Percentiles rank a stretch among this genome's conserved stretches.
These are phyloP conservation scores for Podaxis sp. DNA, from an alignment of 768 basidiomycete species.

Conservation along the genomic window DNA sequence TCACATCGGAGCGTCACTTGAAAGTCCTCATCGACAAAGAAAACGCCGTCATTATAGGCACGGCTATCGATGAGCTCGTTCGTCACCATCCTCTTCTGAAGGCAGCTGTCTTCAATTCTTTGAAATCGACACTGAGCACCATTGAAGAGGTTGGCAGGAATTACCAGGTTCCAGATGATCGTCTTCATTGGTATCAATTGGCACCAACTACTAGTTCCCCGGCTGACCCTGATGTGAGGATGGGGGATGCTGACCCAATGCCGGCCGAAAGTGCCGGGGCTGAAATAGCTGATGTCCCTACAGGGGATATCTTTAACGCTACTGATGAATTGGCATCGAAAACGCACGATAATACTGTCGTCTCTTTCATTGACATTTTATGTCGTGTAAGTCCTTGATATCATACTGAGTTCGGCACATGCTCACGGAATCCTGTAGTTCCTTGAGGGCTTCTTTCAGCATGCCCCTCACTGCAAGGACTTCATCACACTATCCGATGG, in stretches of 20 bases:
- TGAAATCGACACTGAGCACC: slow-evolving; percentile 64
- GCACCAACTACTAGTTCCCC: slow-evolving; percentile 23
- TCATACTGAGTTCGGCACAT: neutral
- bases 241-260: slow-evolving; percentile 40
- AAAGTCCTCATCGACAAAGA: slow-evolving; percentile 90
- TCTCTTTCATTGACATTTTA: slow-evolving; percentile 75
- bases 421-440: slow-evolving; percentile 48
- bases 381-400: slow-evolving; percentile 52
- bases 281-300: slow-evolving; percentile 12
- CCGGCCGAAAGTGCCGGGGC: slow-evolving; percentile 17
- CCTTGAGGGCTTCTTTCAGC: slow-evolving; percentile 92
- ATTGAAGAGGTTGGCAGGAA: slow-evolving; percentile 71
- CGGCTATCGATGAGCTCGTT: slow-evolving; percentile 90
- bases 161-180: slow-evolving; percentile 51
- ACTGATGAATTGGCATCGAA: slow-evolving; percentile 30
- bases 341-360: slow-evolving; percentile 69
- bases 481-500: slow-evolving; percentile 76
- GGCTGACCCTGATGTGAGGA: slow-evolving; percentile 36
- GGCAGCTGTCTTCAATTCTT: slow-evolving; percentile 68
- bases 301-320: slow-evolving; percentile 18
- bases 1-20: slow-evolving; percentile 79
- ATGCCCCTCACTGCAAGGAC: slow-evolving; percentile 83
- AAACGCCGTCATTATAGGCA: slow-evolving; percentile 84
- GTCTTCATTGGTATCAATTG: slow-evolving; percentile 66
- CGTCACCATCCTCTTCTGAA: slow-evolving; percentile 93